Evolutionary conservation across 2,329 filamentous ascomycete species (phyloP).

Genomic region (Penicillium fuscoglaucum): DNA sequence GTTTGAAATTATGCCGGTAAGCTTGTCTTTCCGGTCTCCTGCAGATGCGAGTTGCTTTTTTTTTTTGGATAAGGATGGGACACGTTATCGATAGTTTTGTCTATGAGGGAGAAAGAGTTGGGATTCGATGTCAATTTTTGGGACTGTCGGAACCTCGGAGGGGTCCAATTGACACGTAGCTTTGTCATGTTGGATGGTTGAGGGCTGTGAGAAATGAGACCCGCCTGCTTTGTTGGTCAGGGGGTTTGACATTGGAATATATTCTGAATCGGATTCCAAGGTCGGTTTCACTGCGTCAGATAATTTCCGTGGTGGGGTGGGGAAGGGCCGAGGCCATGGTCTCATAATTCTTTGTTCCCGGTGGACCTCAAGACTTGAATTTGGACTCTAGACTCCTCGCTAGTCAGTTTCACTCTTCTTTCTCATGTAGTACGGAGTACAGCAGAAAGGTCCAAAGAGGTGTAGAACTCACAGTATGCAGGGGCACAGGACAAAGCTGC

Average conservation of each 20-base stretch:
- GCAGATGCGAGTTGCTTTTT: not conserved
- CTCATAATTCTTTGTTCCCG: not conserved
- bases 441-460: constrained; percentile 1
- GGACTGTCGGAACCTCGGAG: not conserved
- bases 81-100: not conserved
- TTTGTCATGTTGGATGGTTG: not conserved
- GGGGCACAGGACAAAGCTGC: not conserved
- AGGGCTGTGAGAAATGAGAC: not conserved
- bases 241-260: not conserved
- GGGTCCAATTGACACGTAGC: not conserved
- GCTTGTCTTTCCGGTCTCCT: not conserved
- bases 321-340: not conserved
- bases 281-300: not conserved
- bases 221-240: not conserved
- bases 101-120: not conserved
- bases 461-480: constrained; percentile 1
- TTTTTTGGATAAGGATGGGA: not conserved
- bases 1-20: not conserved
- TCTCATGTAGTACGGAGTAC: constrained; percentile 1
- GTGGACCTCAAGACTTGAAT: not conserved
- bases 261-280: not conserved
- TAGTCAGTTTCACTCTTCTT: not conserved
- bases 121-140: not conserved
- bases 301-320: constrained; percentile 1
- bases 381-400: not conserved